Conservation (phyloP, 2,329 filamentous ascomycete genomes). For the Cercospora citrullina region DNA sequence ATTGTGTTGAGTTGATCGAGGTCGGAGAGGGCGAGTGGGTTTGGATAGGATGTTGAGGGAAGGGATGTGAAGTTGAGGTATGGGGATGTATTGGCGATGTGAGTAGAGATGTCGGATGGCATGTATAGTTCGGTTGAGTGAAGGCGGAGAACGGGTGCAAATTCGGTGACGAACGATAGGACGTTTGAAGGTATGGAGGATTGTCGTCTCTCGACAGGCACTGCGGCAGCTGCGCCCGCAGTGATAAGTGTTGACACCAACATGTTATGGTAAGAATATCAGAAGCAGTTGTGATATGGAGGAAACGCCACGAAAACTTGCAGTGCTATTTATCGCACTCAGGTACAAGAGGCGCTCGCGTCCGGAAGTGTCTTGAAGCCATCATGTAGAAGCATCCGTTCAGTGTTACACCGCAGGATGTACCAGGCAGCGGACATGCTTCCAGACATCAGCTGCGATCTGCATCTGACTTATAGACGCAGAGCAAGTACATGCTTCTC, state of each 20-base stretch:
- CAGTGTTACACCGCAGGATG: not conserved
- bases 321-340: conserved; percentile 3
- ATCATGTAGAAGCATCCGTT: not conserved
- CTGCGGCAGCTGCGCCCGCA: conserved; percentile 2
- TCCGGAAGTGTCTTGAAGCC: not conserved
- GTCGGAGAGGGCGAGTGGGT: conserved; percentile 45
- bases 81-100: conserved; percentile 46
- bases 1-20: conserved; percentile 45
- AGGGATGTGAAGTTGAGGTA: conserved; percentile 37
- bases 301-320: not conserved
- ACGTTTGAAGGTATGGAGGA: conserved; percentile 22
- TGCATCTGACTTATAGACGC: conserved; percentile 5
- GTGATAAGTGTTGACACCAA: conserved; percentile 1
- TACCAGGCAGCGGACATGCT: not conserved
- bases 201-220: conserved; percentile 14
- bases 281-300: not conserved
- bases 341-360: not conserved
- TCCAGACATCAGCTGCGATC: conserved; percentile 9
- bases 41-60: conserved; percentile 25
- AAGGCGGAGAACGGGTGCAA: conserved; percentile 49
- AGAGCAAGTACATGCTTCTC: not conserved
- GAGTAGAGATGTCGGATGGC: conserved; percentile 47
- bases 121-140: conserved; percentile 46
- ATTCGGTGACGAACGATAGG: conserved; percentile 32
- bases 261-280: not conserved